Evolutionary conservation across 257 asterid species (phyloP), one percentile per base, ranked within the genome.

Genomic region (Penstemon newberryi): DNA sequence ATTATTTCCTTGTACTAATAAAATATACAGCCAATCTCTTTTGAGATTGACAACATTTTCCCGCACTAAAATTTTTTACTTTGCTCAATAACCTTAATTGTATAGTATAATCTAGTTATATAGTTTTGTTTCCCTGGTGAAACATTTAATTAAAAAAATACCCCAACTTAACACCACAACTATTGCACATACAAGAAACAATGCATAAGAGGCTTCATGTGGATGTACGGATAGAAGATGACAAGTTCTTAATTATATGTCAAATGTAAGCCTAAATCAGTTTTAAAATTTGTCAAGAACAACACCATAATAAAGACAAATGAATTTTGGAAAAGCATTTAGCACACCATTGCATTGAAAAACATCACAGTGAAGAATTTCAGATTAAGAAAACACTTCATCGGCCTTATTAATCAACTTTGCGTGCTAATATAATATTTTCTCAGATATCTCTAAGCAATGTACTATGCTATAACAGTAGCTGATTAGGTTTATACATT

Each of bases 291-390:
- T 7, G 10, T 46, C 13, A 46, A 46, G 50, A 60, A 19, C n/a
- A 40, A 44, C 33, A 11, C 52, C 41, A 44, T 37, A 39, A n/a
- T 40, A n/a, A 2, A n/a, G 25, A 25, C 33, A 1, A 60, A 10
- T 44, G 6, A 13, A 6, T 8, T 13, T 15, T 3, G 18, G 33
- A 6, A 58, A 47, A 57, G 43, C 50, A 36, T 36, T 7, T 54
- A 7, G 11, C 39, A 41, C 15, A 52, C 37, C 33, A 58, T 69
- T 59, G 58, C 67, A 47, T 59, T 60, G 25, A 43, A 58, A 43
- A 57, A 51, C 41, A 49, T 25, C 56, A 60, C 66, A 51, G 15
- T 2, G 43, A 52, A 47, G 33, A 25, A 2, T 25, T 1, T 25
- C 2, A 70, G 41, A 66, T 47, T 8, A 67, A 36, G 44, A 25